Conservation (phyloP, 2,329 filamentous ascomycete species). For the Fusarium miscanthi region DNA sequence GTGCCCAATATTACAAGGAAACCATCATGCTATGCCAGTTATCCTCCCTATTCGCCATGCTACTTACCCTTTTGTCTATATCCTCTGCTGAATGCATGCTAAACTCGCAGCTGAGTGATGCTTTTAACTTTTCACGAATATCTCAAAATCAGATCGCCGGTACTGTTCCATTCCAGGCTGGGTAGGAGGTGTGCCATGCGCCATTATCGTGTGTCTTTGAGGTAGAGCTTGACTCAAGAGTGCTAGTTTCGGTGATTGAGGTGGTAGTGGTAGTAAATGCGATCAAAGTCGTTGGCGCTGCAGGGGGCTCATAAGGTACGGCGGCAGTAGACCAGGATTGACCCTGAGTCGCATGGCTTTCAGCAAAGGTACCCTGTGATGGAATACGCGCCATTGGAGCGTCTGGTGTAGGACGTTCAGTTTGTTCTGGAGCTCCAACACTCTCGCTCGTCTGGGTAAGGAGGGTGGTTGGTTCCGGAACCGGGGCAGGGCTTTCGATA, state of each 20-base stretch:
- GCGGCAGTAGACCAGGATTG: conserved; percentile 16
- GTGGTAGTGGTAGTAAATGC: conserved; percentile 25
- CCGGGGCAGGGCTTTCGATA: background rate
- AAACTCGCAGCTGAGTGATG: background rate
- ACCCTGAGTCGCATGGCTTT: background rate
- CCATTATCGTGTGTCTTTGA: conserved; percentile 55
- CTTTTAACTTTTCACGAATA: conserved; percentile 17
- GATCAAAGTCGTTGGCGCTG: conserved; percentile 27
- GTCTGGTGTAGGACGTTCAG: conserved; percentile 4
- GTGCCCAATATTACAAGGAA: conserved; percentile 22
- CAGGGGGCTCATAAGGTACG: conserved; percentile 6
- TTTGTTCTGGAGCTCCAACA: conserved; percentile 1
- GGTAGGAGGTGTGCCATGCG: conserved; percentile 59
- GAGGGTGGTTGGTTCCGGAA: conserved; percentile 15
- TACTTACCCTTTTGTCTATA: conserved; percentile 2
- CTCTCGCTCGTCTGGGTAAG: conserved; percentile 13
- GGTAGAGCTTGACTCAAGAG: conserved; percentile 26
- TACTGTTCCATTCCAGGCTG: conserved; percentile 56
- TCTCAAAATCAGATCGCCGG: conserved; percentile 11
- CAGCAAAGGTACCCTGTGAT: conserved; percentile 17
- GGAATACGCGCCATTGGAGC: conserved; percentile 1
- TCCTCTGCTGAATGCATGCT: background rate
- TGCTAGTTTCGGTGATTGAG: conserved; percentile 1
- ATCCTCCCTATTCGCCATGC: conserved; percentile 21
- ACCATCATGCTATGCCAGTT: conserved; percentile 17